A percentile compares a stretch with the other conserved stretches of the same genome.
Conservation (phyloP, 129 eudicot species). For the Glebionis coronaria region DNA sequence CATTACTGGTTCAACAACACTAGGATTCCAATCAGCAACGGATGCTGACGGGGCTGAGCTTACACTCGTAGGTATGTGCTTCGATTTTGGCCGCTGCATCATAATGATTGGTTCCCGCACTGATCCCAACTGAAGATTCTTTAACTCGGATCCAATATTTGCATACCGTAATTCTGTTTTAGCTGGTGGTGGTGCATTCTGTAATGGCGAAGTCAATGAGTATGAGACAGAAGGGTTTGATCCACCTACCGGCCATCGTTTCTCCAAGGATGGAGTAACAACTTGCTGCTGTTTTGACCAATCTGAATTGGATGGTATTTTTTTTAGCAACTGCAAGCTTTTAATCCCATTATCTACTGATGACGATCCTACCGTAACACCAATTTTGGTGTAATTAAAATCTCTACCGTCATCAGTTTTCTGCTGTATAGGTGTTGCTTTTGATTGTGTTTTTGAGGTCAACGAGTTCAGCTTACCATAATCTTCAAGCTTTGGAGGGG, state of each 20-base stretch:
- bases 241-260: conserved; percentile 49
- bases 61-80: conserved; percentile 41
- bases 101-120: conserved; percentile 66
- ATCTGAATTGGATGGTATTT: conserved; percentile 42
- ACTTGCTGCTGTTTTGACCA: conserved; percentile 17
- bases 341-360: conserved; percentile 35
- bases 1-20: conserved; percentile 39
- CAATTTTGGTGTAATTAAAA: conserved; percentile 54
- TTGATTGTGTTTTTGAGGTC: conserved; percentile 35
- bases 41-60: conserved; percentile 46
- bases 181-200: conserved; percentile 17
- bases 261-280: conserved; percentile 24
- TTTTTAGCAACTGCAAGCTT: conserved; percentile 41
- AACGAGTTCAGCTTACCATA: conserved; percentile 39
- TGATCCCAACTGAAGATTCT: conserved; percentile 70
- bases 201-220: conserved; percentile 15
- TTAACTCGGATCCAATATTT: conserved; percentile 46
- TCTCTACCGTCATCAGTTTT: conserved; percentile 50
- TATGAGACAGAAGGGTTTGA: conserved; percentile 35
- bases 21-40: conserved; percentile 52
- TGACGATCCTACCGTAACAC: conserved; percentile 30
- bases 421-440: conserved; percentile 37
- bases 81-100: conserved; percentile 81
- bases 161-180: conserved; percentile 50
- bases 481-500: conserved; percentile 54